Percentiles rank a stretch among this genome's conserved stretches.
These are phyloP conservation scores for Daldinia vernicosa DNA, from an alignment of 495 filamentous ascomycete species.

Conservation along the genomic window DNA sequence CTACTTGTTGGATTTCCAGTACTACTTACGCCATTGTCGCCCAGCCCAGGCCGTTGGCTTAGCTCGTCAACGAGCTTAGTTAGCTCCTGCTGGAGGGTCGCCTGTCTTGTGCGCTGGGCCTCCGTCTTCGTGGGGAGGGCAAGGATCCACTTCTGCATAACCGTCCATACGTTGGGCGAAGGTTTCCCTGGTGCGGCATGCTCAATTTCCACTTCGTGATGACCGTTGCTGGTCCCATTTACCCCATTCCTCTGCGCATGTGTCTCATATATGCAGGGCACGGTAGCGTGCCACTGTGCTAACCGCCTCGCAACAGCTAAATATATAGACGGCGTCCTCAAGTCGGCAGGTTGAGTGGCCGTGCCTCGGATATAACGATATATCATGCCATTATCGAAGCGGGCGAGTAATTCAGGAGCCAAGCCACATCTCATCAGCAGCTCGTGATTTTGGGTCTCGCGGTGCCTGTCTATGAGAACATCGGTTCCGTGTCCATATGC, in stretches of 20 bases:
- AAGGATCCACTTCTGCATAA: constrained; percentile 93
- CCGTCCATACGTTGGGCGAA: constrained; percentile 86
- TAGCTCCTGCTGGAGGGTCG: constrained; percentile 77
- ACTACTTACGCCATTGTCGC: constrained; percentile 72
- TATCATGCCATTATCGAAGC: constrained; percentile 95
- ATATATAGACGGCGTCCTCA: constrained; percentile 76
- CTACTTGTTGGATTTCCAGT: neutral
- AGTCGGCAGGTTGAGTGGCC: constrained; percentile 79
- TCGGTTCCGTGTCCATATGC: constrained; percentile 96
- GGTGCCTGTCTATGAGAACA: constrained; percentile 94
- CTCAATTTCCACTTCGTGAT: constrained; percentile 58
- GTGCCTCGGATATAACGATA: constrained; percentile 88
- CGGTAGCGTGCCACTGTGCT: constrained; percentile 90
- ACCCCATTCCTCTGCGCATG: constrained; percentile 35
- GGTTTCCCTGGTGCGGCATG: constrained; percentile 68
- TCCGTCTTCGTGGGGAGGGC: constrained; percentile 79
- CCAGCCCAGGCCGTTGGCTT: constrained; percentile 76
- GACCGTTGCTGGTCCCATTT: constrained; percentile 25
- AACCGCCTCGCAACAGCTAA: constrained; percentile 82
- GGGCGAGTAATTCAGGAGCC: constrained; percentile 86
- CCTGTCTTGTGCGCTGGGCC: constrained; percentile 70
- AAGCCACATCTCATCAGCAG: constrained; percentile 80
- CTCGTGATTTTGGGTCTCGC: constrained; percentile 72
- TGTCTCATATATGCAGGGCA: constrained; percentile 66
- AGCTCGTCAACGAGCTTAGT: constrained; percentile 71